phyloP scores from a whole-genome alignment of 331 rosid genomes.

The Malus hybrid region DNA sequence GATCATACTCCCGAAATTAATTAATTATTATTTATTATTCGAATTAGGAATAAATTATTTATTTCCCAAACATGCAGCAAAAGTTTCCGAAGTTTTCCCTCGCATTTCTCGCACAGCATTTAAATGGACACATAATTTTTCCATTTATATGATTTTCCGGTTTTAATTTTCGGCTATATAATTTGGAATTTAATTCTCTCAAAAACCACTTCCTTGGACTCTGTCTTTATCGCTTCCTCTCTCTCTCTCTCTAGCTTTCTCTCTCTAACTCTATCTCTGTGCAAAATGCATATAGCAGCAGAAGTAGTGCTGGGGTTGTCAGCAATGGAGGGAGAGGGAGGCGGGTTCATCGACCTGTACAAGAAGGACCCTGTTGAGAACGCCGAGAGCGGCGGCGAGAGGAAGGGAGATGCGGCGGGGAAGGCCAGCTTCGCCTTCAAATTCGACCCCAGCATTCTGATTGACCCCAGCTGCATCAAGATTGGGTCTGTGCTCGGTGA shows the following conservation, averaged over 20 bases:
- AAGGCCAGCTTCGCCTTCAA: conserved; percentile 16
- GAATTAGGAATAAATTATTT: not conserved
- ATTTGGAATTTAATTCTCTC: not conserved
- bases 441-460: conserved; percentile 24
- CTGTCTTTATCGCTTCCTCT: not conserved
- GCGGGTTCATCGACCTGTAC: not conserved
- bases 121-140: not conserved
- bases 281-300: conserved; percentile 2
- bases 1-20: not conserved
- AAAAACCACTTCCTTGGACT: conserved; percentile 4
- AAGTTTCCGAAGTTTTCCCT: conserved; percentile 17
- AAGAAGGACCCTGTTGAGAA: not conserved
- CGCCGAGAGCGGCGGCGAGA: not conserved
- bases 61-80: conserved; percentile 6
- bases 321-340: conserved; percentile 19
- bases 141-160: not conserved
- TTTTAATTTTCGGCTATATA: not conserved
- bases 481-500: conserved; percentile 25
- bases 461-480: conserved; percentile 13
- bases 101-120: conserved; percentile 18
- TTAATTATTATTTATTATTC: not conserved
- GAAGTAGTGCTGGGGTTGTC: not conserved
- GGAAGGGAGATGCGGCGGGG: not conserved
- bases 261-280: not conserved
- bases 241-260: not conserved